Conservation (phyloP, 2,329 filamentous ascomycete species). For the Ramularia collo-cygni region DNA sequence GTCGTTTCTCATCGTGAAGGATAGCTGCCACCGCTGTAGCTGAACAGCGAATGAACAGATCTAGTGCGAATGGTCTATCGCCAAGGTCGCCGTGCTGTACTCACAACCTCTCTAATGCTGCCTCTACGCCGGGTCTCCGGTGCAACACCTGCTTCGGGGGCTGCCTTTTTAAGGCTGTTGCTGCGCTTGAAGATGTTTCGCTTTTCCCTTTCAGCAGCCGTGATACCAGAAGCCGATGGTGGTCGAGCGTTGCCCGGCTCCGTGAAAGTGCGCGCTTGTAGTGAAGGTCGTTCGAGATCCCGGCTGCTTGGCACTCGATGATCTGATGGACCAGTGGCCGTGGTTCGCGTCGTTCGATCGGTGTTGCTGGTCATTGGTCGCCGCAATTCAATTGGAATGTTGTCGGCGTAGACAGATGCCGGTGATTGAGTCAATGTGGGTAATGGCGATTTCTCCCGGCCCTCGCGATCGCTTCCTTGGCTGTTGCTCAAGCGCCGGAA, state of each 20-base stretch:
- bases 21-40: too few relatives aligned
- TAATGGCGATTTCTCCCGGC: conserved; percentile 11
- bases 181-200: conserved; percentile 14
- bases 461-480: conserved; percentile 8
- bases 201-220: conserved; percentile 11
- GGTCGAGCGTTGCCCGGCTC: conserved; percentile 10
- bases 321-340: background rate
- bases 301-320: conserved; percentile 11
- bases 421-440: conserved; percentile 18
- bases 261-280: conserved; percentile 11
- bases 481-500: conserved; percentile 29
- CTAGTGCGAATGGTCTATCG: conserved; percentile 11
- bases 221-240: conserved; percentile 7
- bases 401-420: conserved; percentile 15
- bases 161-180: conserved; percentile 12
- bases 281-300: conserved; percentile 7
- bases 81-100: conserved; percentile 15
- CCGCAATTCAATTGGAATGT: conserved; percentile 4
- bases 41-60: too few relatives aligned
- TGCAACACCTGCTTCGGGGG: conserved; percentile 1
- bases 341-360: conserved; percentile 9
- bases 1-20: too few relatives aligned
- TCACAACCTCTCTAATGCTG: conserved; percentile 20
- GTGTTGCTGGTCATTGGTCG: conserved; percentile 19
- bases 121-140: conserved; percentile 12